Evolutionary conservation across 345 rosid species (phyloP).

Genomic region (Limnanthes douglasii): DNA sequence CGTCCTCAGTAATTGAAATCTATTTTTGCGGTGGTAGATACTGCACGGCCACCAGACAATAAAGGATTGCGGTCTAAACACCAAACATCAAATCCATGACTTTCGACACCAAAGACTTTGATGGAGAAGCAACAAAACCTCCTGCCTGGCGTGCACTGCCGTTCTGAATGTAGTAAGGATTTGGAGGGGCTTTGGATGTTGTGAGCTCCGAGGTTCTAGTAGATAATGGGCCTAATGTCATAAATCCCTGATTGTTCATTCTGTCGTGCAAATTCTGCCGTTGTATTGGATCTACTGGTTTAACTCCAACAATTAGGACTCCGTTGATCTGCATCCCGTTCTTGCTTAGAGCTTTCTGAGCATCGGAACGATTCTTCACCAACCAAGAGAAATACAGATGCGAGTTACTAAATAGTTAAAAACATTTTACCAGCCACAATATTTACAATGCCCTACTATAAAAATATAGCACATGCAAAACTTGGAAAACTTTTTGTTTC

Average conservation of each 20-base stretch:
- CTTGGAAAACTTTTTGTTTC: too few species aligned
- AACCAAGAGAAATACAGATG: conserved; percentile 3
- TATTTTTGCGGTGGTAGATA: too few species aligned
- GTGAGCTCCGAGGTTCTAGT: conserved; percentile 29
- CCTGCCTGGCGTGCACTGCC: conserved; percentile 39
- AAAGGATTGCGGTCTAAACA: too few species aligned
- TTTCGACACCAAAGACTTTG: conserved; percentile 71
- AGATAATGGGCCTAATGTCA: conserved; percentile 54
- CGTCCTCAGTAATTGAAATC: too few species aligned
- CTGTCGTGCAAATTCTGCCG: conserved; percentile 59
- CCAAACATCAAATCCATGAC: conserved; percentile 72
- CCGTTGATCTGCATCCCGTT: conserved; percentile 78
- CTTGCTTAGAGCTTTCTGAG: conserved; percentile 84
- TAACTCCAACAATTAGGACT: conserved; percentile 75
- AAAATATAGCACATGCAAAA: too few species aligned
- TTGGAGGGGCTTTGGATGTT: conserved; percentile 22
- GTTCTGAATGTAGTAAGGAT: conserved; percentile 47
- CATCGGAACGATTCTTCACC: conserved; percentile 71
- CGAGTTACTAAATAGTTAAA: not conserved
- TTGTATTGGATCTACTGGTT: conserved; percentile 78
- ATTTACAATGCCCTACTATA: not conserved
- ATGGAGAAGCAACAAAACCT: conserved; percentile 66
- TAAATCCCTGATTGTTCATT: conserved; percentile 65
- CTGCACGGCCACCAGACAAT: too few species aligned
- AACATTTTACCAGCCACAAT: not conserved